A percentile compares a stretch with the other conserved stretches of the same genome.
Conservation (phyloP, 2,329 filamentous ascomycete species). For the Aspergillus arachidicola region DNA sequence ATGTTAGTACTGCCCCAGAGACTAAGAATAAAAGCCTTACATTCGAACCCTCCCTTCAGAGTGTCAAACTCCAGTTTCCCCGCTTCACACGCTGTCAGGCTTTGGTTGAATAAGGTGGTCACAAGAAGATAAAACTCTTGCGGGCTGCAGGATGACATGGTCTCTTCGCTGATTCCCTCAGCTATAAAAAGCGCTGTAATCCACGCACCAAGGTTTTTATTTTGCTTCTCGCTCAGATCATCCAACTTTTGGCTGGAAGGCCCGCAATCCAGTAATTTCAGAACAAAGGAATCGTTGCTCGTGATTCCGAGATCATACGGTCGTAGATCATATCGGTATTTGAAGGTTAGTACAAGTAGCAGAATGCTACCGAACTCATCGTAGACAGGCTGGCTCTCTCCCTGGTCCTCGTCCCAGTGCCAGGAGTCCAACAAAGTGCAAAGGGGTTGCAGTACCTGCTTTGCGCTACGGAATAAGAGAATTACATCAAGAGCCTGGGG, state of each 20-base stretch:
- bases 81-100: constrained; percentile 58
- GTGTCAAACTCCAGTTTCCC: constrained; percentile 60
- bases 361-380: constrained; percentile 67
- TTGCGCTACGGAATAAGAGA: constrained; percentile 61
- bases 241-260: constrained; percentile 51
- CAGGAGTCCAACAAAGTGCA: constrained; percentile 63
- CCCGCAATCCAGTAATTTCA: constrained; percentile 53
- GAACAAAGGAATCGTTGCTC: constrained; percentile 56
- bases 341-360: constrained; percentile 59
- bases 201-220: constrained; percentile 61
- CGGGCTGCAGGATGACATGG: constrained; percentile 65
- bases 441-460: constrained; percentile 59
- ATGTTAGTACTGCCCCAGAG: constrained; percentile 11
- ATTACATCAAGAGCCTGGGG: constrained; percentile 61
- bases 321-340: constrained; percentile 59
- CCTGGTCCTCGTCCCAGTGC: constrained; percentile 66
- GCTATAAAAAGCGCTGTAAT: constrained; percentile 64
- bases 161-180: constrained; percentile 65
- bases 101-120: constrained; percentile 64
- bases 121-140: constrained; percentile 67
- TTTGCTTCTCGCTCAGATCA: constrained; percentile 58
- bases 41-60: constrained; percentile 64
- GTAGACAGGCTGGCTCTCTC: constrained; percentile 66
- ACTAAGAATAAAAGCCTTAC: constrained; percentile 39
- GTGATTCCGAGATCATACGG: constrained; percentile 56